Conservation (phyloP, 768 basidiomycete genomes). For the Boletus huronensis region DNA sequence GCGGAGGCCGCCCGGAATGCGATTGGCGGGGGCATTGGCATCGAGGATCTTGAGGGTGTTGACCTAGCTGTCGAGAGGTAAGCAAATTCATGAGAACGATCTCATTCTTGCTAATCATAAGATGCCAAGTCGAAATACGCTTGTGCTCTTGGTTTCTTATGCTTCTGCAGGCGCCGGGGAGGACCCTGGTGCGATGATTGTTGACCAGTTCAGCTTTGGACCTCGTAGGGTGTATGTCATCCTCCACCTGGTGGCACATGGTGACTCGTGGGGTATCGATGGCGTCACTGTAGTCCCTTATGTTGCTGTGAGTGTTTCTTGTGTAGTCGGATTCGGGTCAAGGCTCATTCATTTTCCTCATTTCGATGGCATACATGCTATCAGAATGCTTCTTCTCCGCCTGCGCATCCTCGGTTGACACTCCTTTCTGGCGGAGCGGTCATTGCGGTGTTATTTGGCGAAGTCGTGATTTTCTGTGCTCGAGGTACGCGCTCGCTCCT, state of each 20-base stretch:
- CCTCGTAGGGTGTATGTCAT: slow-evolving; percentile 67
- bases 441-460: slow-evolving; percentile 67
- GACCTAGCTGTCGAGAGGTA: slow-evolving; percentile 65
- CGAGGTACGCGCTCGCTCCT: slow-evolving; percentile 41
- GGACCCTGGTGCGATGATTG: slow-evolving; percentile 29
- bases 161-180: slow-evolving; percentile 49
- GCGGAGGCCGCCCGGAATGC: slow-evolving; percentile 44
- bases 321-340: neutral
- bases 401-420: slow-evolving; percentile 67
- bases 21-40: slow-evolving; percentile 43
- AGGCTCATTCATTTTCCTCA: neutral
- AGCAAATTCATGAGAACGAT: slow-evolving; percentile 11
- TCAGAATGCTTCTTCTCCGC: slow-evolving; percentile 65
- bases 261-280: slow-evolving; percentile 25
- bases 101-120: neutral
- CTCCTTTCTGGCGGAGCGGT: slow-evolving; percentile 57
- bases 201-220: slow-evolving; percentile 38
- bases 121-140: slow-evolving; percentile 42
- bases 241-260: slow-evolving; percentile 38
- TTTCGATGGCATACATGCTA: neutral
- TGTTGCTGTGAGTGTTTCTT: slow-evolving; percentile 55
- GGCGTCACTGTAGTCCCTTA: slow-evolving; percentile 64
- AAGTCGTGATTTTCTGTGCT: slow-evolving; percentile 70
- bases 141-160: slow-evolving; percentile 67
- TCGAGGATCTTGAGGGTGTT: slow-evolving; percentile 69